phyloP scores from a whole-genome alignment of 345 rosid genomes.

The Populus euphratica region DNA sequence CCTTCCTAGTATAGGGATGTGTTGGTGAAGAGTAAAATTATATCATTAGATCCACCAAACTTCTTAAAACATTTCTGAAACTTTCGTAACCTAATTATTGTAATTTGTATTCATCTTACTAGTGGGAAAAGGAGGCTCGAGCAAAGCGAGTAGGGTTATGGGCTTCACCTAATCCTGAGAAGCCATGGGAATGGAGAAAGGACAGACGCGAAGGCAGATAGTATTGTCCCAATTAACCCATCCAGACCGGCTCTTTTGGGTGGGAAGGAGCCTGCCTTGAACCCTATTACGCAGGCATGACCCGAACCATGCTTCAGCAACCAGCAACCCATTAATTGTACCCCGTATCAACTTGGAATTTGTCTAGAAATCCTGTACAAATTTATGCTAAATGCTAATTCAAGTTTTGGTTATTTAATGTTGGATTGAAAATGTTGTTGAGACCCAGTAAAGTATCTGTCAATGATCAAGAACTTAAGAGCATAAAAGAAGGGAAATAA shows the following conservation, averaged over 20 bases:
- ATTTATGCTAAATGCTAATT: background rate
- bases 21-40: no score
- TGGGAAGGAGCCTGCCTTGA: background rate
- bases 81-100: background rate
- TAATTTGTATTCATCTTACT: background rate
- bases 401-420: background rate
- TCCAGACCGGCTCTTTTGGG: background rate
- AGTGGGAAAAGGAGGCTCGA: slow-evolving; percentile 85
- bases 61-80: no score
- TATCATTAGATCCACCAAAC: no score
- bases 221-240: background rate
- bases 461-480: background rate
- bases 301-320: background rate
- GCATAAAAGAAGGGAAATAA: background rate
- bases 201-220: slow-evolving; percentile 46
- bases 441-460: background rate
- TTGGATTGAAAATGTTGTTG: background rate
- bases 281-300: background rate
- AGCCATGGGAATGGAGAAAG: slow-evolving; percentile 91
- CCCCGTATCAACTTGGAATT: background rate
- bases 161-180: slow-evolving; percentile 69
- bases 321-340: background rate
- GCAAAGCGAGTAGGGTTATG: slow-evolving; percentile 65
- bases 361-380: background rate
- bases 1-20: no score